Evolutionary conservation across 106 monocot genomes (phyloP), one percentile per base, ranked within the genome.

Genomic region (Phalaenopsis equestris): DNA sequence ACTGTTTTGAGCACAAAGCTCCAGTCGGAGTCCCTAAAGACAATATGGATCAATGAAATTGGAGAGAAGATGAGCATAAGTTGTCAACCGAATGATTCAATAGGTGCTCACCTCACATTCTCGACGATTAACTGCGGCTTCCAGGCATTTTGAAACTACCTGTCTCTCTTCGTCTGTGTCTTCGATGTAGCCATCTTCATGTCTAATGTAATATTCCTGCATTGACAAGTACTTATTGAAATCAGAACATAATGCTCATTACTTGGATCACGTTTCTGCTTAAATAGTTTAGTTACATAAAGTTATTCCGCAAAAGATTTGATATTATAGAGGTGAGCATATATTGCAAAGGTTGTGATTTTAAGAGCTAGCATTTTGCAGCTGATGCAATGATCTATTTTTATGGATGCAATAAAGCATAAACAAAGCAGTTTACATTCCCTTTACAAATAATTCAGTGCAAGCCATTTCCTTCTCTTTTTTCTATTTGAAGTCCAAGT

Each of bases 111-210:
- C 90, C 86, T 90, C 92, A 37, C 88, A 90, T 52, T 85, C 83
- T 82, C 92, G 81, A 57, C 90, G 83, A 56, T 88, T 86, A 12
- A 93, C 86, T 78, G 92, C 92, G 84, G 92, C 92, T 61, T 88
- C 90, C 80, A 93, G 81, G 72, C 88, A 90, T 85, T 88, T 93
- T 18, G 78, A 43, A 77, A 93, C 82, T 64, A 52, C 70, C 45
- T 81, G 81, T 37, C 61, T 85, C 82, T 90, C 90, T 41, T 80
- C 56, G 16, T n/a, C 75, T 24, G 82, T 81, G 57, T 88, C 77
- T 48, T 86, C 30, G 19, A 83, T 64, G 36, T 61, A 77, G 37
- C 90, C 92, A 81, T 90, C 83, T 79, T 83, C 84, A 70, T 85
- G 83, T 30, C 90, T 78, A 56, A 93, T 88, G 74, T 84, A 93